phyloP scores from a whole-genome alignment of 352 stramenopile genomes.

The Phytophthora multivora region DNA sequence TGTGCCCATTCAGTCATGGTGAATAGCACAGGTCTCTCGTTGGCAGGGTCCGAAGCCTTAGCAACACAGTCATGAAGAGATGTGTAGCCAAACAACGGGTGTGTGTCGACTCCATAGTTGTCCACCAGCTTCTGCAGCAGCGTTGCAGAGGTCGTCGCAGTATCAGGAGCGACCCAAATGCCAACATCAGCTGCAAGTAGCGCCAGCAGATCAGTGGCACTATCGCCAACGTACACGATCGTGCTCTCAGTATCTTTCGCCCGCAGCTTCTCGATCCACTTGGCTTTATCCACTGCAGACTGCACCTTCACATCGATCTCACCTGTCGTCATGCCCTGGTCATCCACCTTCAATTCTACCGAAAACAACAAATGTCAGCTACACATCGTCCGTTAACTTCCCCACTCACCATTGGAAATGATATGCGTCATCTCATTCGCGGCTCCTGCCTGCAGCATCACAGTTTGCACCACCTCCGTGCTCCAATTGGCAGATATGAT shows the following conservation, averaged over 20 bases:
- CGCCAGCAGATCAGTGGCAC: conserved; percentile 65
- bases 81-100: conserved; percentile 23
- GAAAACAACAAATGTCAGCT: conserved; percentile 2
- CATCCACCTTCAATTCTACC: conserved; percentile 56
- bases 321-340: conserved; percentile 49
- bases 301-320: conserved; percentile 59
- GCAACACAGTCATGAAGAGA: conserved; percentile 23
- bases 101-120: conserved; percentile 39
- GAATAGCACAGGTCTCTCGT: conserved; percentile 29
- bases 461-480: conserved; percentile 40
- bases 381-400: not conserved
- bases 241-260: not conserved
- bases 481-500: conserved; percentile 79
- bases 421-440: conserved; percentile 19
- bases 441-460: conserved; percentile 16
- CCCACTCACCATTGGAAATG: conserved; percentile 58
- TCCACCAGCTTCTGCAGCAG: conserved; percentile 27
- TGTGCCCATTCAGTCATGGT: conserved; percentile 29
- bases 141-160: conserved; percentile 9
- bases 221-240: conserved; percentile 72
- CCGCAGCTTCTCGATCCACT: conserved; percentile 29
- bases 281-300: conserved; percentile 60
- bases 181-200: conserved; percentile 70
- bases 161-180: conserved; percentile 35
- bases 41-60: not conserved